phyloP scores from a whole-genome alignment of 2,329 filamentous ascomycete species.

The Cylindrodendrum hubeiense region DNA sequence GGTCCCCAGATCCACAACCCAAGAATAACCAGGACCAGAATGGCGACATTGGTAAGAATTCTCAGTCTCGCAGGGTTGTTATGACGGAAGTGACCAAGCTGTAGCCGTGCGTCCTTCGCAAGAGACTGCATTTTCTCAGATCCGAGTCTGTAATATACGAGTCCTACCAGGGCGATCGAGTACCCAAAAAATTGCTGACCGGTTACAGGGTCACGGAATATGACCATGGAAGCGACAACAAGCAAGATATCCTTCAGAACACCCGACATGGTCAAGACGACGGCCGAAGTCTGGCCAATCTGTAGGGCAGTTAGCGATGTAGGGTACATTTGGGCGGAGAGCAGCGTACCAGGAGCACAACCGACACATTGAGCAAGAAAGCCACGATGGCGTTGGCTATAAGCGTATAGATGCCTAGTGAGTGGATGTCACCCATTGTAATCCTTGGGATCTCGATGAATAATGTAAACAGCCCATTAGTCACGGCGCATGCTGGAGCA shows the following conservation, averaged over 20 bases:
- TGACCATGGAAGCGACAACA: conserved; percentile 22
- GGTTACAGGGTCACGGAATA: conserved; percentile 24
- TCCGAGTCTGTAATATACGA: conserved; percentile 21
- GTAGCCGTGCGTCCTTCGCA: conserved; percentile 10
- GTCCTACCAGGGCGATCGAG: conserved; percentile 19
- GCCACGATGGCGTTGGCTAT: conserved; percentile 21
- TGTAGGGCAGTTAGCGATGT: background rate
- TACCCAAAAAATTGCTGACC: conserved; percentile 25
- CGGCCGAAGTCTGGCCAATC: conserved; percentile 26
- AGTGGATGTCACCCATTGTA: conserved; percentile 14
- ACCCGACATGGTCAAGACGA: conserved; percentile 23
- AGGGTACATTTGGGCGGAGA: too few relatives aligned
- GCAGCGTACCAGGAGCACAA: conserved; percentile 17
- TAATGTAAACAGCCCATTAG: conserved; percentile 19
- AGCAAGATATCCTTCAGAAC: conserved; percentile 25
- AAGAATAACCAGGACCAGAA: background rate
- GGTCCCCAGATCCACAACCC: conserved; percentile 12
- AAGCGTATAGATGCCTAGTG: conserved; percentile 11
- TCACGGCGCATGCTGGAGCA: conserved; percentile 16
- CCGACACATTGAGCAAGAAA: conserved; percentile 26
- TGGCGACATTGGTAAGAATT: background rate
- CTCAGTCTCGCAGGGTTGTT: conserved; percentile 10
- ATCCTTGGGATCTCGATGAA: conserved; percentile 21
- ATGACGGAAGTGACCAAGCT: conserved; percentile 19
- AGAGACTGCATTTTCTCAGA: conserved; percentile 17